Base-by-base conservation (phyloP, 2,329 filamentous ascomycete genomes). In the Botrytis fabae region DNA sequence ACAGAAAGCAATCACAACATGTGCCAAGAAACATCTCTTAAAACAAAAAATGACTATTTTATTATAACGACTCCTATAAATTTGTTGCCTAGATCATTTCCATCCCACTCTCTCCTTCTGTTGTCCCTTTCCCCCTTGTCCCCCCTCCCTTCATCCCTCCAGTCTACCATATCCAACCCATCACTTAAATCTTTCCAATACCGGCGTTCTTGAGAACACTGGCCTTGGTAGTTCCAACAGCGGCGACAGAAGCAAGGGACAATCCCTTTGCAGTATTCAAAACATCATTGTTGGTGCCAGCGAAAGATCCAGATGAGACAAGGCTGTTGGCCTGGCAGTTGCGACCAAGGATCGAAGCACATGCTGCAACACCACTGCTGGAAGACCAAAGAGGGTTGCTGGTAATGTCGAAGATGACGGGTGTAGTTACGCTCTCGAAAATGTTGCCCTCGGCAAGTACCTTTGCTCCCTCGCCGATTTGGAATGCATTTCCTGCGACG, bases 361-460 rank as follows among this genome's bases (percentile, higher is more conserved):
- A 69, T 12, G 9, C 44, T 28, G 18, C 20, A 25, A 35, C 38
- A 6, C 42, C 66, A 35, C 20, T 18, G 35, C 38, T 59, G 16
- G 35, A 59, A 35, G 66, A 46, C 51, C 35, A 59, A 28, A 69
- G 28, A 57, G n/a, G 28, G n/a, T 10, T 38, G n/a, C 18, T 57
- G n/a, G 51, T 1, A 16, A 48, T 25, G 38, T 59, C 66, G 6
- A 59, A 42, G 6, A 5, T 4, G 22, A 60, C n/a, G 7, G 57
- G 51, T 60, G 20, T 22, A 4, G 0, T 2, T 2, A 9, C 4
- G 2, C 25, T 60, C 51, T 57, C 57, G 20, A 60, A 44, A 44
- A 25, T 18, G 51, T 69, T 69, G n/a, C 51, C 66, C 32, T 69
- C 51, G 3, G 51, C 51, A 18, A 69, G 66, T 8, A 57, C 66